Evolutionary conservation across 805 yeast genomes (phyloP).

Genomic region (Candida ficus): DNA sequence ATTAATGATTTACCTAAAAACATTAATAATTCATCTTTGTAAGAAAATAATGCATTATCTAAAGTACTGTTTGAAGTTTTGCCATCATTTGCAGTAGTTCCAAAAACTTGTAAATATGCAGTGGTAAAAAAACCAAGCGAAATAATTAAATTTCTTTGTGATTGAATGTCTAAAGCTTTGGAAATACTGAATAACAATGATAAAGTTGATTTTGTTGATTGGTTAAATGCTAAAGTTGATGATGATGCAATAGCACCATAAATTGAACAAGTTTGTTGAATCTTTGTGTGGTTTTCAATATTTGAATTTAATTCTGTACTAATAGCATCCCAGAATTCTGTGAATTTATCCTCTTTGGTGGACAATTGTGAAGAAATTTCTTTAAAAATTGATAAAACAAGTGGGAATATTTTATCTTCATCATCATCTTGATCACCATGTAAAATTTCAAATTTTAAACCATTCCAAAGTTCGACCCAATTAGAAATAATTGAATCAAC

Average conservation of each 20-base stretch:
- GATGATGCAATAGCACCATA: slow-evolving; percentile 51
- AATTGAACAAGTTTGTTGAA: slow-evolving; percentile 59
- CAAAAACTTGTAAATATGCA: slow-evolving; percentile 44
- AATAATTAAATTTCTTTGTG: slow-evolving; percentile 55
- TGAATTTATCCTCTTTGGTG: slow-evolving; percentile 27
- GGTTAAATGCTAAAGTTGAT: slow-evolving; percentile 40
- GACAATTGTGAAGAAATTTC: slow-evolving; percentile 37
- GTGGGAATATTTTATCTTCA: slow-evolving; percentile 35
- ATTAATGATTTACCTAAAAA: slow-evolving; percentile 65
- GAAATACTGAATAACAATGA: slow-evolving; percentile 35
- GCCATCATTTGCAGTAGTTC: slow-evolving; percentile 14
- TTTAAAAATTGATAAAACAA: slow-evolving; percentile 40
- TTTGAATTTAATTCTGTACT: slow-evolving; percentile 50
- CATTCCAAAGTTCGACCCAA: slow-evolving; percentile 82
- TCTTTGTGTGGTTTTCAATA: slow-evolving; percentile 45
- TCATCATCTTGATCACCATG: slow-evolving; percentile 62
- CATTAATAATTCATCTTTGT: slow-evolving; percentile 64
- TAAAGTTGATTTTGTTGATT: slow-evolving; percentile 41
- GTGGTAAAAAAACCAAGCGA: slow-evolving; percentile 54
- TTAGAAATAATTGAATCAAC: slow-evolving; percentile 43
- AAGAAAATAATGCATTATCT: slow-evolving; percentile 35
- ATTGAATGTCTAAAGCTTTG: slow-evolving; percentile 41
- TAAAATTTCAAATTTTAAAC: slow-evolving; percentile 82
- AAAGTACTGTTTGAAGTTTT: slow-evolving; percentile 5
- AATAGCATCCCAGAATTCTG: slow-evolving; percentile 35